A percentile compares a stretch with the other conserved stretches of the same genome.
Conservation (phyloP, 306 rosid species). For the Cucumis hystrix region DNA sequence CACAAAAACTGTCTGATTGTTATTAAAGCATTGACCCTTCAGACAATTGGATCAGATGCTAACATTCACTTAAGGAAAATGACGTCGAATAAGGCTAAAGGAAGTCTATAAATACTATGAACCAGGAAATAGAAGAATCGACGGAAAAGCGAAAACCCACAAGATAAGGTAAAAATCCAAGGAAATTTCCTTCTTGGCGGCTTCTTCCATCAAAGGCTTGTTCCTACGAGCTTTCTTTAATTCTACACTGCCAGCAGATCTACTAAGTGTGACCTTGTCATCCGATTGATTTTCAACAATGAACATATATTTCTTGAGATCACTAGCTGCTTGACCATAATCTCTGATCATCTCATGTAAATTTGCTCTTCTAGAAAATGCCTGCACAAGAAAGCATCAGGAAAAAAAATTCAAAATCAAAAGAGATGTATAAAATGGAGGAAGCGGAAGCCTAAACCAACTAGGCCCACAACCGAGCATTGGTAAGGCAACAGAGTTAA, state of each 20-base stretch:
- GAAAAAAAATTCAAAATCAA: background rate
- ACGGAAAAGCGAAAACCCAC: conserved; percentile 37
- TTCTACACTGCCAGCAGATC: conserved; percentile 42
- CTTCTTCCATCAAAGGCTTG: conserved; percentile 48
- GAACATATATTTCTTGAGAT: conserved; percentile 47
- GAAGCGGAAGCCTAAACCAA: background rate
- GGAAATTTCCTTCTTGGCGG: conserved; percentile 46
- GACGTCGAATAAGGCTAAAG: background rate
- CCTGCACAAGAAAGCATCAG: conserved; percentile 28
- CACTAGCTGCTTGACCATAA: conserved; percentile 58
- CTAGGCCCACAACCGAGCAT: background rate
- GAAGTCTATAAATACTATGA: background rate
- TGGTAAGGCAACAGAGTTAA: background rate
- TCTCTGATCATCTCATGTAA: conserved; percentile 80
- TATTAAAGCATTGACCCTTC: background rate
- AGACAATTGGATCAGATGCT: too few relatives aligned
- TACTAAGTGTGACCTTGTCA: conserved; percentile 37
- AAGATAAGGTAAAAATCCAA: conserved; percentile 72
- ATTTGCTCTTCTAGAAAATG: conserved; percentile 84
- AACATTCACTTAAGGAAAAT: background rate
- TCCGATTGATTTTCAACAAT: conserved; percentile 49
- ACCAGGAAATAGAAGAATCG: background rate
- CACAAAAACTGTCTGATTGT: background rate
- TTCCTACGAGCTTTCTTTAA: conserved; percentile 45
- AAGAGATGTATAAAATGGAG: background rate